Evolutionary conservation across 2,329 filamentous ascomycete genomes (phyloP).

Genomic region (Sporothrix protearum): DNA sequence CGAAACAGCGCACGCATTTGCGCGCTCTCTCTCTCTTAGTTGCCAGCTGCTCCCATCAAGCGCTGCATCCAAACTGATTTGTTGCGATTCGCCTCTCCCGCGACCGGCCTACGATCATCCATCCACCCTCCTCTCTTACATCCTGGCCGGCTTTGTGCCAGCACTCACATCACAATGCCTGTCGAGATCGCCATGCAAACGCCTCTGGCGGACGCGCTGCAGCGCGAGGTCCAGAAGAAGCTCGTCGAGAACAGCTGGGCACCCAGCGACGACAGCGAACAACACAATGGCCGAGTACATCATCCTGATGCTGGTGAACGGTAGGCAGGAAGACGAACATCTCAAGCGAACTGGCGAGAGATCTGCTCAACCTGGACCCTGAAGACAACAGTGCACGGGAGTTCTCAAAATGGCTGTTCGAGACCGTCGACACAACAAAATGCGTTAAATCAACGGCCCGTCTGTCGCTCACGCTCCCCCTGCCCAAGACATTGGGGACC

Average conservation of each 20-base stretch:
- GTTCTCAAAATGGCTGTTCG: slow-evolving; percentile 91
- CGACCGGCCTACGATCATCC: neutral
- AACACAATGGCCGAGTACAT: slow-evolving; percentile 92
- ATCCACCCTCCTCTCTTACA: neutral
- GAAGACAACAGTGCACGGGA: slow-evolving; percentile 79
- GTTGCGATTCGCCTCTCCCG: neutral
- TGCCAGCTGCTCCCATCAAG: neutral
- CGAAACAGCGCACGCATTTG: neutral
- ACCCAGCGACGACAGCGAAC: slow-evolving; percentile 71
- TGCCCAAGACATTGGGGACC: slow-evolving; percentile 38
- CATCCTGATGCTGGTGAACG: slow-evolving; percentile 93
- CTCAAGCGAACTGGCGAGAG: slow-evolving; percentile 78
- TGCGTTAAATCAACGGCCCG: slow-evolving; percentile 55
- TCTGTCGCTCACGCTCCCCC: neutral
- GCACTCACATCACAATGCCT: slow-evolving; percentile 57
- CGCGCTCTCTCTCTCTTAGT: neutral
- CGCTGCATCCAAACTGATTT: neutral
- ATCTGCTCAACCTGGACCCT: slow-evolving; percentile 75
- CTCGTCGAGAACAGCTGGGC: slow-evolving; percentile 91
- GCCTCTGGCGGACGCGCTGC: slow-evolving; percentile 79
- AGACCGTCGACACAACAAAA: slow-evolving; percentile 69
- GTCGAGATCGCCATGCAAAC: slow-evolving; percentile 73
- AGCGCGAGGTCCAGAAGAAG: slow-evolving; percentile 80
- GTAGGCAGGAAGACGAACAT: slow-evolving; percentile 92
- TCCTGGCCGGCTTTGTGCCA: neutral